Evolutionary conservation across 495 filamentous ascomycete genomes (phyloP), one percentile per base, ranked within the genome.

Genomic region (Aspergillus egyptiacus): DNA sequence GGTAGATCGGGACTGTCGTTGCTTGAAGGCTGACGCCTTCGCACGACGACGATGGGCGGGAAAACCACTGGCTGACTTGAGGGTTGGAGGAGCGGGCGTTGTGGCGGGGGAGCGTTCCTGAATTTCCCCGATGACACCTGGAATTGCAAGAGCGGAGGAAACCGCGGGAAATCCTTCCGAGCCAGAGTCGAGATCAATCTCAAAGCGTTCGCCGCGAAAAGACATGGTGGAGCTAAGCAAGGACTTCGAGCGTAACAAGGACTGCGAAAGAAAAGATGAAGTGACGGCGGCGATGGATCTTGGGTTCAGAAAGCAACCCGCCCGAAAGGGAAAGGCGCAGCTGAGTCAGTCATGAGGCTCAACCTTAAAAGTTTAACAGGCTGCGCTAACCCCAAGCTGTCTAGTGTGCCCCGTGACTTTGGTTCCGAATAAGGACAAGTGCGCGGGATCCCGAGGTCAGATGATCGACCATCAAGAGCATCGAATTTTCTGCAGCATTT

Each of bases 31-130:
- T 5, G 89, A 94, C 0, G 71, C 58, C 32, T 76, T 72, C n/a
- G 66, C 69, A 32, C 91, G 83, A 58, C 85, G 91, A 59, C 85
- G 91, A 68, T 86, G 91, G 34, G 79, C 79, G 20, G 93, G 93
- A 53, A 96, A 97, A 1, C 91, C 93, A n/a, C 75, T 82, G 5
- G 78, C 75, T 17, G 79, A 78, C 43, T 71, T 77, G 9, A 84
- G 81, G 38, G 74, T 72, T 5, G 89, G 86, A 35, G 75, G 77
- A 1, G 77, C 63, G 11, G 57, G 57, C 31, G 72, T 66, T 19
- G 69, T 58, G 23, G 75, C 61, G 10, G 82, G 66, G 25, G 58
- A 67, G 30, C 87, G 81, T 68, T 97, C 93, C 54, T 79, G 68
- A 65, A 98, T 83, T 51, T 96, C 91, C 19, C 75, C 72, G 35